Evolutionary conservation across 805 yeast species (phyloP).

Genomic region (Debaryomyces maramus): DNA sequence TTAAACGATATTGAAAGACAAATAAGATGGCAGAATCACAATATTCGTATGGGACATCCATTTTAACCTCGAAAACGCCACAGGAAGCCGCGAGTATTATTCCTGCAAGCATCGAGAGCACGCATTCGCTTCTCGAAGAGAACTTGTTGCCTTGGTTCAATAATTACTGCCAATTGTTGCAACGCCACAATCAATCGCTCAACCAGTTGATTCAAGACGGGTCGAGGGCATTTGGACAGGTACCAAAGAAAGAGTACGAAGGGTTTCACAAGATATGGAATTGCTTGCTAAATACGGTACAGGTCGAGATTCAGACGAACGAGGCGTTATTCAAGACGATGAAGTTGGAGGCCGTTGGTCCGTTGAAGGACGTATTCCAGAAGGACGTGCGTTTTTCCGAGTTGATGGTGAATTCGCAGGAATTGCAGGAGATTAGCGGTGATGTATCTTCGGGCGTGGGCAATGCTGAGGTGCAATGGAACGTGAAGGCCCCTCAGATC

Average conservation of each 20-base stretch:
- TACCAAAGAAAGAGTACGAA: slow-evolving; percentile 37
- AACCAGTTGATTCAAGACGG: slow-evolving; percentile 53
- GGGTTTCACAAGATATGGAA: slow-evolving; percentile 44
- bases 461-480: slow-evolving; percentile 64
- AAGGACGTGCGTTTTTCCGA: slow-evolving; percentile 57
- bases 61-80: slow-evolving; percentile 43
- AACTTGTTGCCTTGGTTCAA: slow-evolving; percentile 36
- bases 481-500: slow-evolving; percentile 71
- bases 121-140: slow-evolving; percentile 28
- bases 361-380: slow-evolving; percentile 52
- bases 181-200: slow-evolving; percentile 51
- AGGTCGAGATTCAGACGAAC: slow-evolving; percentile 50
- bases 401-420: slow-evolving; percentile 48
- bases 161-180: slow-evolving; percentile 18
- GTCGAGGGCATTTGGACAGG: slow-evolving; percentile 17
- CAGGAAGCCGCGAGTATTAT: slow-evolving; percentile 40
- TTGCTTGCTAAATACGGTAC: slow-evolving; percentile 48
- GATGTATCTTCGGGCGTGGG: slow-evolving; percentile 16
- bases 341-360: slow-evolving; percentile 55
- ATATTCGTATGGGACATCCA: slow-evolving; percentile 27
- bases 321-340: slow-evolving; percentile 47
- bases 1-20: slow-evolving; percentile 2
- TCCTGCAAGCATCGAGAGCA: slow-evolving; percentile 33
- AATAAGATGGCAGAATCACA: slow-evolving; percentile 15
- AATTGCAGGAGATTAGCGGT: slow-evolving; percentile 39